Evolutionary conservation across 139 green algal genomes (phyloP).

Genomic region (Zygnema circumcarinatum): DNA sequence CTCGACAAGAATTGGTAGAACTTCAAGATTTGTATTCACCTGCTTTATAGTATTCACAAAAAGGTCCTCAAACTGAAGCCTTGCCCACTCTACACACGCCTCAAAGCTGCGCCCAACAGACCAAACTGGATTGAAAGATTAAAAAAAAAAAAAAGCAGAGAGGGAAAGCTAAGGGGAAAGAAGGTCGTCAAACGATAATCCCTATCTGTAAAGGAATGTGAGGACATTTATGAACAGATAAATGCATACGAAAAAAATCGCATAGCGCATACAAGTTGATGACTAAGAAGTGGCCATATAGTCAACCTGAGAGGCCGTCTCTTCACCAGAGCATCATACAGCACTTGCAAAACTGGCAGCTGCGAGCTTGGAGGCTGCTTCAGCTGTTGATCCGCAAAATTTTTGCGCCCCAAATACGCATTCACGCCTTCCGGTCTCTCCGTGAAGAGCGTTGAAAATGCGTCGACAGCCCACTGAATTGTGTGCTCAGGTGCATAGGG

Average conservation of each 20-base stretch:
- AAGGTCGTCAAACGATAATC: not conserved
- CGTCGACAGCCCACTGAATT: conserved; percentile 50
- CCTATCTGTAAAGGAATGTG: too few species aligned
- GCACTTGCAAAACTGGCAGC: conserved; percentile 42
- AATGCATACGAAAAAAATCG: too few species aligned
- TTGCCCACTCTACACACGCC: conserved; percentile 62
- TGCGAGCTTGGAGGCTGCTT: conserved; percentile 34
- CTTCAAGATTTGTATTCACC: too few species aligned
- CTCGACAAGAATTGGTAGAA: too few species aligned
- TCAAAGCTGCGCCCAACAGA: conserved; percentile 41
- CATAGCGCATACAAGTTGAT: too few species aligned
- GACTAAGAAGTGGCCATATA: too few species aligned
- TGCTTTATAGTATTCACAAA: conserved; percentile 66
- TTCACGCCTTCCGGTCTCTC: conserved; percentile 55
- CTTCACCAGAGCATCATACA: conserved; percentile 52
- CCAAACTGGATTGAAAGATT: not conserved
- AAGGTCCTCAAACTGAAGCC: conserved; percentile 61
- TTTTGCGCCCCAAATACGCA: conserved; percentile 49
- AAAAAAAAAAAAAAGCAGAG: too few species aligned
- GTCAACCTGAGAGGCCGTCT: conserved; percentile 53
- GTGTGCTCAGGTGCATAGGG: conserved; percentile 56
- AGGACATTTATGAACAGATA: too few species aligned
- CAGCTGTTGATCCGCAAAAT: not conserved
- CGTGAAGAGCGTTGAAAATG: conserved; percentile 60
- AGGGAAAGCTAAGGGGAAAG: not conserved